These are phyloP conservation scores for Colletotrichum sp. DNA, from an alignment of 2,329 filamentous ascomycete genomes.

Conservation along the genomic window DNA sequence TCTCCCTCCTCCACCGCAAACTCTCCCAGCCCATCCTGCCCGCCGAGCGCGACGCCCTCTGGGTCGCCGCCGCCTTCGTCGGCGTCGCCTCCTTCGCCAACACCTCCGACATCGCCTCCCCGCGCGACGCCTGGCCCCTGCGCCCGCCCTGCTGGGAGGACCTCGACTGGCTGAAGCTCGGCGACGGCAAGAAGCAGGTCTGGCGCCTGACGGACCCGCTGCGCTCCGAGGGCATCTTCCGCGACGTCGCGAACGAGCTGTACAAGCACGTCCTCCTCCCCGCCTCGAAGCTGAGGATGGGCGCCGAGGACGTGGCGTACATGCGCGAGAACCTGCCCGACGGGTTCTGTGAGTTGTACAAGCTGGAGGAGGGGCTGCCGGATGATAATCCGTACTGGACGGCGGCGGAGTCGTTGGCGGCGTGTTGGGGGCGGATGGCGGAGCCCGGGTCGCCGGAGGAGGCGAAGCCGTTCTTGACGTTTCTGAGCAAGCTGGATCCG, in stretches of 20 bases:
- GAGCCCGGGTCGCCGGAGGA: not conserved
- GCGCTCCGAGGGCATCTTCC: conserved; percentile 52
- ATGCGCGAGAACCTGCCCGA: conserved; percentile 30
- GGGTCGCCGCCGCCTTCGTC: conserved; percentile 52
- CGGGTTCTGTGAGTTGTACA: conserved; percentile 33
- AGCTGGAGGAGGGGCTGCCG: conserved; percentile 23
- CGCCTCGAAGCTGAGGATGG: not conserved
- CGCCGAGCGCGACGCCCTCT: conserved; percentile 49
- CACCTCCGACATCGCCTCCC: conserved; percentile 39
- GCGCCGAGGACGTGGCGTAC: conserved; percentile 23
- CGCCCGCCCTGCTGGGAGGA: conserved; percentile 44
- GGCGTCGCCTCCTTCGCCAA: conserved; percentile 50
- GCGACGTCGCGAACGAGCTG: conserved; percentile 25
- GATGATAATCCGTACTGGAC: conserved; percentile 36
- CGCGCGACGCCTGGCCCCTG: conserved; percentile 62
- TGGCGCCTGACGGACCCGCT: conserved; percentile 56
- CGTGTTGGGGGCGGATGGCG: not conserved
- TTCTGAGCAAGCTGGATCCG: conserved; percentile 48
- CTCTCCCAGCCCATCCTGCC: conserved; percentile 38
- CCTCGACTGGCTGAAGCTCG: conserved; percentile 64
- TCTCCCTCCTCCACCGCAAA: conserved; percentile 50
- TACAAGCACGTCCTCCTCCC: conserved; percentile 13
- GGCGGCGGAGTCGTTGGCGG: conserved; percentile 25
- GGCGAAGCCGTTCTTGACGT: conserved; percentile 49
- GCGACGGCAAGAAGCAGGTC: conserved; percentile 59